Percentiles rank a stretch among this genome's conserved stretches.
phyloP scores from a whole-genome alignment of 768 basidiomycete species.

The Boletus rex-veris region DNA sequence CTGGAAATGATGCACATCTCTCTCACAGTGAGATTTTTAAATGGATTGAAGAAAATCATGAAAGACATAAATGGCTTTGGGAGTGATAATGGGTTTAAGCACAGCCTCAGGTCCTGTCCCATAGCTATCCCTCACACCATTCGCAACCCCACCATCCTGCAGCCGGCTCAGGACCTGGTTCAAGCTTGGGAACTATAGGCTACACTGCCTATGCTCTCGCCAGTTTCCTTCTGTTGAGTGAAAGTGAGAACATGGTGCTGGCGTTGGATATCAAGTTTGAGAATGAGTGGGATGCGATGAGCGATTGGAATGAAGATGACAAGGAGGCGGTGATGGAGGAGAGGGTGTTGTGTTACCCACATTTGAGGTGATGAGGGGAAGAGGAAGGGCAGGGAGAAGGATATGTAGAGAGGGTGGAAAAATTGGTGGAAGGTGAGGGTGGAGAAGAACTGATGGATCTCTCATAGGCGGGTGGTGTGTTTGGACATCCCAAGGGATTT shows the following conservation, averaged over 20 bases:
- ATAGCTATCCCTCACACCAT: not conserved
- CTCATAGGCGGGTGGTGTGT: not conserved
- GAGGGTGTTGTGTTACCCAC: constrained; percentile 64
- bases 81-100: constrained; percentile 4
- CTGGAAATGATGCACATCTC: too few species aligned
- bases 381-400: not conserved
- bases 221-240: constrained; percentile 31
- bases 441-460: constrained; percentile 2
- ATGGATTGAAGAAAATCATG: constrained; percentile 92
- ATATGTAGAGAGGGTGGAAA: not conserved
- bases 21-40: too few species aligned
- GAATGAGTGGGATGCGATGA: constrained; percentile 86
- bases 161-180: not conserved
- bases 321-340: constrained; percentile 73
- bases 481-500: too few species aligned
- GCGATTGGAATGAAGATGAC: constrained; percentile 90
- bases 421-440: not conserved
- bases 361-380: constrained; percentile 12
- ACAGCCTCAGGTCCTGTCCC: not conserved
- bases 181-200: not conserved
- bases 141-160: not conserved
- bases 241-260: constrained; percentile 49
- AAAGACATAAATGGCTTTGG: constrained; percentile 66
- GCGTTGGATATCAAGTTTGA: constrained; percentile 82
- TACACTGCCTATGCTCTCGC: constrained; percentile 19